These are phyloP conservation scores for Alternaria alternata DNA, from an alignment of 2,329 filamentous ascomycete species.

Conservation along the genomic window DNA sequence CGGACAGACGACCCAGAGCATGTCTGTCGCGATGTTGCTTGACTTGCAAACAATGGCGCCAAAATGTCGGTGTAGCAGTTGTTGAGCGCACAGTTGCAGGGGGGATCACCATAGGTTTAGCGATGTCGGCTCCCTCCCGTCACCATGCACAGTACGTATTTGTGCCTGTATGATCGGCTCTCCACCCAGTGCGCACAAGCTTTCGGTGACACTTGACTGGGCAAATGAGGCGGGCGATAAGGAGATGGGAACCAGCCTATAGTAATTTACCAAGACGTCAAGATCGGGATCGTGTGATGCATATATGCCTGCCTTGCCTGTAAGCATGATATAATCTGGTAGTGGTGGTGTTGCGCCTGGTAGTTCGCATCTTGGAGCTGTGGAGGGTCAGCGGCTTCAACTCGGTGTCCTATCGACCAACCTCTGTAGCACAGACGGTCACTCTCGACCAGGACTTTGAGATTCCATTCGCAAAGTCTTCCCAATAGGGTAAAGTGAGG, in stretches of 20 bases:
- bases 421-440: neutral
- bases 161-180: slow-evolving; percentile 31
- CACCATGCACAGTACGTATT: slow-evolving; percentile 18
- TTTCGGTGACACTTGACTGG: slow-evolving; percentile 5
- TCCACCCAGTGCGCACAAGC: slow-evolving; percentile 23
- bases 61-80: slow-evolving; percentile 31
- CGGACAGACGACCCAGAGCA: neutral
- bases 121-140: slow-evolving; percentile 23
- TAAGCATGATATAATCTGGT: neutral
- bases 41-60: neutral
- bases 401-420: neutral
- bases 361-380: neutral
- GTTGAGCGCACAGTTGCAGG: slow-evolving; percentile 21
- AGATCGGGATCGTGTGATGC: slow-evolving; percentile 4
- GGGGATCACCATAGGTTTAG: slow-evolving; percentile 23
- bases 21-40: neutral
- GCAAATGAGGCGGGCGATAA: slow-evolving; percentile 24
- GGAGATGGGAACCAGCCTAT: slow-evolving; percentile 9
- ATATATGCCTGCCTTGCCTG: neutral
- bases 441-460: slow-evolving; percentile 1
- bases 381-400: neutral
- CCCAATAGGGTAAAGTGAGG: slow-evolving; percentile 20
- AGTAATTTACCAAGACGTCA: slow-evolving; percentile 1
- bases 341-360: neutral
- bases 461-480: slow-evolving; percentile 22